Percentiles rank a stretch among this genome's conserved stretches.
Conservation (phyloP, 768 basidiomycete species). For the Boletus rubropictus region DNA sequence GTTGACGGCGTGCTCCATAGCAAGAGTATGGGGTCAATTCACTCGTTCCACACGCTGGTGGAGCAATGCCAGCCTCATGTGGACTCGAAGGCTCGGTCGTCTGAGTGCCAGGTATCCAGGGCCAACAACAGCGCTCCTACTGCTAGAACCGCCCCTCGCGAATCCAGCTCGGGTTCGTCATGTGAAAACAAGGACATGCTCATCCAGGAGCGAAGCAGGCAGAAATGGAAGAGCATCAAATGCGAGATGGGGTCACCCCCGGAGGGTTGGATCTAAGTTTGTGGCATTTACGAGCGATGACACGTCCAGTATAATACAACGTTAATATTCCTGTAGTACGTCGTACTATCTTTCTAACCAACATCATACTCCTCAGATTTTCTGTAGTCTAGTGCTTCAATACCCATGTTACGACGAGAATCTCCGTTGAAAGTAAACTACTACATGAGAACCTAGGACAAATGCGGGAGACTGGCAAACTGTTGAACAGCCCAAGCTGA, state of each 20-base stretch:
- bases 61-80: constrained; percentile 41
- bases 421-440: constrained; percentile 16
- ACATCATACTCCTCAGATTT: not conserved
- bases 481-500: constrained; percentile 11
- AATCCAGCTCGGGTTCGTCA: constrained; percentile 7
- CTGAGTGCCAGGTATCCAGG: constrained; percentile 7
- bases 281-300: not conserved
- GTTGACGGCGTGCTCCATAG: constrained; percentile 34
- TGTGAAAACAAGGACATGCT: constrained; percentile 10
- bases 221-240: not conserved
- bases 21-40: constrained; percentile 48
- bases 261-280: constrained; percentile 45
- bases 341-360: not conserved
- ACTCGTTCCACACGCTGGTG: constrained; percentile 55
- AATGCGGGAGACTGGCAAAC: constrained; percentile 16
- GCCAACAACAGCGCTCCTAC: not conserved
- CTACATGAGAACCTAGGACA: constrained; percentile 21
- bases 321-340: not conserved
- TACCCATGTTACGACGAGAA: constrained; percentile 2
- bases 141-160: not conserved
- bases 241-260: constrained; percentile 22
- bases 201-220: constrained; percentile 15
- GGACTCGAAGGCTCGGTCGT: constrained; percentile 4
- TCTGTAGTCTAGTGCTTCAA: not conserved
- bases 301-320: not conserved